Evolutionary conservation across 176 grass and related monocot genomes (phyloP).

Genomic region (Otatea glauca): DNA sequence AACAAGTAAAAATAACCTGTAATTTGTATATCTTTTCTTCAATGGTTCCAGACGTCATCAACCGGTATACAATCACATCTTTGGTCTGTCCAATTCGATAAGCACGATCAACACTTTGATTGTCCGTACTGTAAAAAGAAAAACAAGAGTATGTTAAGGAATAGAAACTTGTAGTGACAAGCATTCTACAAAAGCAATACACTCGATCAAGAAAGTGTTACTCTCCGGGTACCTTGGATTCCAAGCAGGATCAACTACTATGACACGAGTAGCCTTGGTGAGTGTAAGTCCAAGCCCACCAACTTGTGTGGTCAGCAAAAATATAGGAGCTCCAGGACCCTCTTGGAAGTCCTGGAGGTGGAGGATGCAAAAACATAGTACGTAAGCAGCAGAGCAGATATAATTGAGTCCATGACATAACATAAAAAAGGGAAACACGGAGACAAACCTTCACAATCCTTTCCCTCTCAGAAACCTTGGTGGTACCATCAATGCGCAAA

Average conservation of each 20-base stretch:
- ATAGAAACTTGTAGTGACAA: background rate
- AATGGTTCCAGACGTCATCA: slow-evolving; percentile 89
- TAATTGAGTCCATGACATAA: slow-evolving; percentile 34
- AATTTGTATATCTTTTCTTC: slow-evolving; percentile 98
- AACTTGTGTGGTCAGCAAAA: slow-evolving; percentile 94
- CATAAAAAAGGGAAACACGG: slow-evolving; percentile 9
- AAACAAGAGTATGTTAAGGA: slow-evolving; percentile 36
- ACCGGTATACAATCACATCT: slow-evolving; percentile 83
- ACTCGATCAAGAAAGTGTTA: background rate
- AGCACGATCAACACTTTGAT: slow-evolving; percentile 88
- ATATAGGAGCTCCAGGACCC: slow-evolving; percentile 75
- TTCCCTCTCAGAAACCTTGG: slow-evolving; percentile 73
- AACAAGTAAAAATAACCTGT: slow-evolving; percentile 59
- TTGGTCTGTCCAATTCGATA: slow-evolving; percentile 89
- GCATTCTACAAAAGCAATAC: background rate
- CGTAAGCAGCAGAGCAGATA: slow-evolving; percentile 40
- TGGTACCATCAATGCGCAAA: slow-evolving; percentile 88
- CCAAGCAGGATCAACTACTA: slow-evolving; percentile 96
- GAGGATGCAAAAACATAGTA: slow-evolving; percentile 25
- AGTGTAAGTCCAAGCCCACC: slow-evolving; percentile 98
- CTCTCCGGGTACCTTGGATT: slow-evolving; percentile 74
- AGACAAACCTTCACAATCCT: slow-evolving; percentile 79
- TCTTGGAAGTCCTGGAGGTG: slow-evolving; percentile 91
- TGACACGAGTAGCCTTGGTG: slow-evolving; percentile 90
- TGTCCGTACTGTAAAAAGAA: slow-evolving; percentile 69